phyloP scores from a whole-genome alignment of 2,329 filamentous ascomycete species.

The Tolypocladium capitatum region DNA sequence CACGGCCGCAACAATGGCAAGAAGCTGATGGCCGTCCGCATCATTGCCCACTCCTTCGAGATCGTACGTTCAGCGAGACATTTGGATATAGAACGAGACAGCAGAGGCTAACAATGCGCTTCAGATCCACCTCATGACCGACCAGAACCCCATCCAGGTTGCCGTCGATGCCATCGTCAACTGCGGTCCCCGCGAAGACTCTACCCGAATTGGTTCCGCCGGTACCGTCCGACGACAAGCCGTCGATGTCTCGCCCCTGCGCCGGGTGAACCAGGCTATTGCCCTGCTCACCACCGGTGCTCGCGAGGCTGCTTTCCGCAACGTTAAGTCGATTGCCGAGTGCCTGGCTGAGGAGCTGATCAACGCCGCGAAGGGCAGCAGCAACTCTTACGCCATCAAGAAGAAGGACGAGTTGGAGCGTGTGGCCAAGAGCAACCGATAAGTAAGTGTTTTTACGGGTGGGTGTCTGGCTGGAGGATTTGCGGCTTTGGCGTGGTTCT shows the following conservation, averaged over 20 bases:
- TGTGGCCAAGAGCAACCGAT: constrained; percentile 99
- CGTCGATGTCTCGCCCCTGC: constrained; percentile 98
- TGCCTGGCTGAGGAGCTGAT: constrained; percentile 99
- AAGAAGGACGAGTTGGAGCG: constrained; percentile 99
- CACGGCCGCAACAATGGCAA: constrained; percentile 99
- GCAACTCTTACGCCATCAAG: constrained; percentile 99
- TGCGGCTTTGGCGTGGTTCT: constrained; percentile 30
- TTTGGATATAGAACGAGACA: background rate
- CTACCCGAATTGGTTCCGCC: constrained; percentile 96
- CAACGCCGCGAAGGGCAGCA: constrained; percentile 99
- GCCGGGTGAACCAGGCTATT: constrained; percentile 99
- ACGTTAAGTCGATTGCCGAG: constrained; percentile 99
- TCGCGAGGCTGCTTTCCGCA: constrained; percentile 97
- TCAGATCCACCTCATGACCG: constrained; percentile 99
- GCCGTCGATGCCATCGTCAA: constrained; percentile 99
- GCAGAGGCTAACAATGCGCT: background rate
- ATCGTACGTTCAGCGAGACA: constrained; percentile 54
- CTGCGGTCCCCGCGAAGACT: constrained; percentile 99
- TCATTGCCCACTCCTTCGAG: constrained; percentile 97
- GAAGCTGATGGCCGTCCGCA: constrained; percentile 99
- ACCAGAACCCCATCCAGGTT: constrained; percentile 99
- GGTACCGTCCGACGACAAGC: constrained; percentile 99
- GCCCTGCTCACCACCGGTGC: constrained; percentile 97
- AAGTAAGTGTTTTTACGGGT: constrained; percentile 44
- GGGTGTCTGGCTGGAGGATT: constrained; percentile 22